Evolutionary conservation across 2,329 filamentous ascomycete species (phyloP).

Genomic region (Hypocrella siamensis): DNA sequence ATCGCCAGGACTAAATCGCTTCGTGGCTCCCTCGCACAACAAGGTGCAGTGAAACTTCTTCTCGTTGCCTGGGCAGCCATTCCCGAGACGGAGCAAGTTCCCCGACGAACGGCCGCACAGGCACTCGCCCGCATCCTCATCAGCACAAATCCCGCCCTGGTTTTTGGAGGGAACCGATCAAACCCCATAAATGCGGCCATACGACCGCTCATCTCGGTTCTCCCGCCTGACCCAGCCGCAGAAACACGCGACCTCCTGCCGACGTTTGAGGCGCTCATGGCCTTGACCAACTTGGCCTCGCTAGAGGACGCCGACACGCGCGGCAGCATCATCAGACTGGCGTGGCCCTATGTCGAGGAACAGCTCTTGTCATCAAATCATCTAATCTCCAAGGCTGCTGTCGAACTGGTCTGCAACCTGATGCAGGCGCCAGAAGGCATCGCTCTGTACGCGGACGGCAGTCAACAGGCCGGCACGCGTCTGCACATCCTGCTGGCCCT

Average conservation of each 20-base stretch:
- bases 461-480: conserved; percentile 52
- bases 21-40: conserved; percentile 71
- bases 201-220: conserved; percentile 60
- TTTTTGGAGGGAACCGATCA: conserved; percentile 66
- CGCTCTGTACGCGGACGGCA: conserved; percentile 52
- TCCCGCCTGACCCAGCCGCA: conserved; percentile 46
- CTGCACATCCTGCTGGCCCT: conserved; percentile 77
- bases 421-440: conserved; percentile 54
- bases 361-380: conserved; percentile 62
- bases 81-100: conserved; percentile 29
- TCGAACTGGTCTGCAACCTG: conserved; percentile 85
- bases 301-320: conserved; percentile 52
- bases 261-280: conserved; percentile 78
- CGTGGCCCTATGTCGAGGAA: conserved; percentile 69
- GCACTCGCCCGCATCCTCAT: conserved; percentile 76
- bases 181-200: conserved; percentile 67
- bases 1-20: conserved; percentile 60
- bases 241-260: conserved; percentile 67
- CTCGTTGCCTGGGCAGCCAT: conserved; percentile 54
- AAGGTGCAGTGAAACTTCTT: conserved; percentile 80
- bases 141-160: conserved; percentile 66
- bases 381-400: conserved; percentile 65
- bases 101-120: conserved; percentile 52
- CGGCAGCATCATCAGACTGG: conserved; percentile 53
- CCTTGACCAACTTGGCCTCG: conserved; percentile 85